These are phyloP conservation scores for Coemansia sp. DNA, from an alignment of 192 early-diverging fungal species.

Conservation along the genomic window DNA sequence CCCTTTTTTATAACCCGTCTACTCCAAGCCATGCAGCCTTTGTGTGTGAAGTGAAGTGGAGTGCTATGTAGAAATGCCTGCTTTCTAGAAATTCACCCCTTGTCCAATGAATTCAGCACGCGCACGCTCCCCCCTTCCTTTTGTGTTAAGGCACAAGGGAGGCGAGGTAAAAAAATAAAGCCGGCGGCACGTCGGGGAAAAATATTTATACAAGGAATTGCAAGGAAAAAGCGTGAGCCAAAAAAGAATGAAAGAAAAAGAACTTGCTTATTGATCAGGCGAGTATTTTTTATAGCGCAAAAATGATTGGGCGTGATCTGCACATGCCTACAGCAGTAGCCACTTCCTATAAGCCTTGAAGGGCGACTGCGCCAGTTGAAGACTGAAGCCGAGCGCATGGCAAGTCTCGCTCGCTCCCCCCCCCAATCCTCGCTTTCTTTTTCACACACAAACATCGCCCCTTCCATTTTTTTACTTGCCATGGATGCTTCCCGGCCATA, in stretches of 20 bases:
- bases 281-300: too few relatives aligned
- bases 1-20: background rate
- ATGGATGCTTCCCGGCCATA: slow-evolving; percentile 39
- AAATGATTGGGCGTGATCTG: background rate
- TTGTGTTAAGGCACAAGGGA: background rate
- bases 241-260: background rate
- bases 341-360: background rate
- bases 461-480: background rate
- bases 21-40: slow-evolving; percentile 5
- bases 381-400: background rate
- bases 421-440: background rate
- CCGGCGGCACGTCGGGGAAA: background rate
- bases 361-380: background rate
- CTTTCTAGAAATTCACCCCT: background rate
- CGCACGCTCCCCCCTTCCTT: background rate
- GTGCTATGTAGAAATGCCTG: background rate
- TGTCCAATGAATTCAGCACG: background rate
- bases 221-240: background rate
- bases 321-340: background rate
- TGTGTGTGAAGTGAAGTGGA: background rate
- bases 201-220: background rate
- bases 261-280: background rate
- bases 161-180: too few relatives aligned
- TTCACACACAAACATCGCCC: background rate
- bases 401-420: too few relatives aligned